phyloP scores from a whole-genome alignment of 352 stramenopile species.

The Globisporangium nagaii region DNA sequence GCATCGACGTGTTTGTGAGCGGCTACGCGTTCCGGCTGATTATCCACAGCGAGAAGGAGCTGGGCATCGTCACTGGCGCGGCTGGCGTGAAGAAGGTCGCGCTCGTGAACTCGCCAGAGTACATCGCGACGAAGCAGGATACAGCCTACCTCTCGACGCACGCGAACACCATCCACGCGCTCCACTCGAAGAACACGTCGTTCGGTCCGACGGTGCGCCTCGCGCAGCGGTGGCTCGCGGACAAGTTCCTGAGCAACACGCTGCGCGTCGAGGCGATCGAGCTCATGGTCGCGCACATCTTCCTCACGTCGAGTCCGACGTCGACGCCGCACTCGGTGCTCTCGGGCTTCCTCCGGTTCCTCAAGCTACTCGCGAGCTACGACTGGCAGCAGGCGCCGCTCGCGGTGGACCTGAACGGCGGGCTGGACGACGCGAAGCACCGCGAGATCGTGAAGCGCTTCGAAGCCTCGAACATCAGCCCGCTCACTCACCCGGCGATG shows the following conservation, averaged over 20 bases:
- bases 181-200: slow-evolving; percentile 75
- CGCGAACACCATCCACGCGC: slow-evolving; percentile 62
- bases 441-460: slow-evolving; percentile 74
- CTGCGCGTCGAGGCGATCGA: slow-evolving; percentile 70
- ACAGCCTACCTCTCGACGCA: slow-evolving; percentile 60
- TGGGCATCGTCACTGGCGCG: slow-evolving; percentile 53
- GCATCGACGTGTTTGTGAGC: slow-evolving; percentile 76
- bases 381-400: slow-evolving; percentile 74
- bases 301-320: slow-evolving; percentile 40
- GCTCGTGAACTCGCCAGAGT: slow-evolving; percentile 58
- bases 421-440: slow-evolving; percentile 50
- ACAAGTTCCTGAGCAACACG: slow-evolving; percentile 71
- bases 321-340: slow-evolving; percentile 67
- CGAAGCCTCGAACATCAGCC: slow-evolving; percentile 57
- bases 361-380: slow-evolving; percentile 64
- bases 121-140: slow-evolving; percentile 56
- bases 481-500: slow-evolving; percentile 57
- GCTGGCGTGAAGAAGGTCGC: slow-evolving; percentile 47
- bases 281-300: slow-evolving; percentile 73
- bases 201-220: slow-evolving; percentile 78
- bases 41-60: slow-evolving; percentile 77
- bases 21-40: slow-evolving; percentile 83
- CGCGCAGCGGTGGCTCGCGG: slow-evolving; percentile 74
- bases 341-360: slow-evolving; percentile 74
- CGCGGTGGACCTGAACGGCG: slow-evolving; percentile 65